Evolutionary conservation across 768 basidiomycete genomes (phyloP).

Genomic region (Termitomyces sp.): DNA sequence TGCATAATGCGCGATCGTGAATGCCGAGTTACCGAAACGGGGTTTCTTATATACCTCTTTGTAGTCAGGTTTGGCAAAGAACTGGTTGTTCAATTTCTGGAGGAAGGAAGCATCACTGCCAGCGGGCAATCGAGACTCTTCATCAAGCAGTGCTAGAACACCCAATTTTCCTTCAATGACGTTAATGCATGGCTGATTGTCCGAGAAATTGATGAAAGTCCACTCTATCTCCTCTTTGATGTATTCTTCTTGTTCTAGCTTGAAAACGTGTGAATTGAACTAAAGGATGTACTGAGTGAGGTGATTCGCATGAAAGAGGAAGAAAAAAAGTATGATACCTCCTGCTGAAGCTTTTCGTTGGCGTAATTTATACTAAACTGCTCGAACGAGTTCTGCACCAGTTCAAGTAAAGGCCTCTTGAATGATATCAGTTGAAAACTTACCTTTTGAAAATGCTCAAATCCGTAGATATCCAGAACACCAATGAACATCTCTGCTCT

Average conservation of each 20-base stretch:
- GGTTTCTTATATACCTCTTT: slow-evolving; percentile 96
- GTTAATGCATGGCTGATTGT: slow-evolving; percentile 98
- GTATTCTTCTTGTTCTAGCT: slow-evolving; percentile 99
- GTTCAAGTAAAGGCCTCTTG: not conserved
- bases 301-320: not conserved
- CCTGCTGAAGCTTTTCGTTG: slow-evolving; percentile 96
- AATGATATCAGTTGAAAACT: not conserved
- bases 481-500: slow-evolving; percentile 98
- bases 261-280: slow-evolving; percentile 99
- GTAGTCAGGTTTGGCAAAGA: slow-evolving; percentile 74
- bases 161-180: slow-evolving; percentile 97
- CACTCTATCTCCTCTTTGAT: slow-evolving; percentile 98
- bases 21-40: slow-evolving; percentile 94
- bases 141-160: slow-evolving; percentile 90
- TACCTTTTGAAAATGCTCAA: slow-evolving; percentile 96
- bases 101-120: slow-evolving; percentile 92
- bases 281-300: slow-evolving; percentile 24
- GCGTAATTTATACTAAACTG: slow-evolving; percentile 99
- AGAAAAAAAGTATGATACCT: slow-evolving; percentile 45
- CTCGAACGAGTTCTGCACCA: slow-evolving; percentile 77
- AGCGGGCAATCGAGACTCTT: slow-evolving; percentile 93
- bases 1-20: slow-evolving; percentile 98
- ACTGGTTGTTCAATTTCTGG: slow-evolving; percentile 85
- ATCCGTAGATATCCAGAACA: slow-evolving; percentile 96
- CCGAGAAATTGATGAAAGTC: slow-evolving; percentile 99